Evolutionary conservation across 1,284 basidiomycete genomes (phyloP), one percentile per base, ranked within the genome.

Genomic region (Ustilago tritici): DNA sequence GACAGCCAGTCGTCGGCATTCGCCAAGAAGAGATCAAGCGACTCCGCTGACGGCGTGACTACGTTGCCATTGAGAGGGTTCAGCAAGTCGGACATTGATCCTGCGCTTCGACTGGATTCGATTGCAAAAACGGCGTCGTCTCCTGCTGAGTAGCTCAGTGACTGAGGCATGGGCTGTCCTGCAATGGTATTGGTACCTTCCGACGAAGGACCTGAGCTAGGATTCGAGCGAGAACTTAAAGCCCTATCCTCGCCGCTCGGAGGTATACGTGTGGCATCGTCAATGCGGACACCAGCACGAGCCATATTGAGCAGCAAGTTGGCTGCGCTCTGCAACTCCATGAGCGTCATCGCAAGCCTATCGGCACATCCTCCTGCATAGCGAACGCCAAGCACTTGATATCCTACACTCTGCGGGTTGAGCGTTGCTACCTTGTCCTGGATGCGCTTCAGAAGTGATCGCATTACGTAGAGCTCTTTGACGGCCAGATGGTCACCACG

Each of bases 1-100:
- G 72, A 75, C 10, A 75, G 63, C 72, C 72, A 75, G 31, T 75
- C 72, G 62, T 75, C 72, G 1, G 72, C 72, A 36, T 75, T 75
- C 14, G 67, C 66, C 12, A 75, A 57, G 41, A 75, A 75, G 28
- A 75, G 61, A n/a, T 75, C 72, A 17, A 75, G 47, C 34, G 72
- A 75, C 12, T 75, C 67, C 14, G 63, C 72, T 4, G 67, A 61
- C 8, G 72, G 67, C 0, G 67, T 75, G 53, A 70, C 65, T 2
- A 50, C 65, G 23, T 52, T 67, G 0, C 52, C 43, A 28, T 57
- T 63, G 23, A 28, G 49, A 2, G 65, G 17, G 23, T 67, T 60
- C 19, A 56, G 54, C 47, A 61, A 52, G 34, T 60, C 56, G 2
- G 60, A 58, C 2, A 46, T 43, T 7, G 57, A 65, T 2, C 40